phyloP scores from a whole-genome alignment of 176 grass and related monocot genomes.

The Eleusine coracana region DNA sequence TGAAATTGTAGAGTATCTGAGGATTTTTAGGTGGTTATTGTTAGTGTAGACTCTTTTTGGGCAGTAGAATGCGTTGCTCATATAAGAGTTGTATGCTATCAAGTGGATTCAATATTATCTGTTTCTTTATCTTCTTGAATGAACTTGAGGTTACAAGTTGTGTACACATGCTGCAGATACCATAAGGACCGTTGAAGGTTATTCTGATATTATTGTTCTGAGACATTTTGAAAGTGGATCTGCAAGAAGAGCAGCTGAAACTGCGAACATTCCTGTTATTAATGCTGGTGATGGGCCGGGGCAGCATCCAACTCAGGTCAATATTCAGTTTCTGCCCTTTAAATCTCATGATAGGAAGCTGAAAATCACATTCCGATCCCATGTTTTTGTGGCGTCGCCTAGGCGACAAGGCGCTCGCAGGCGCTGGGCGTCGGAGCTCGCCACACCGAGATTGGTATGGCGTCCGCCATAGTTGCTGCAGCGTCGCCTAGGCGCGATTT shows the following conservation, averaged over 20 bases:
- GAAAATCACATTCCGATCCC: neutral
- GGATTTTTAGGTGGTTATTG: neutral
- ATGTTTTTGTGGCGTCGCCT: too few relatives aligned
- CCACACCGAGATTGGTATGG: too few relatives aligned
- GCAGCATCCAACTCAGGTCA: slow-evolving; percentile 86
- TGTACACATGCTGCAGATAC: slow-evolving; percentile 63
- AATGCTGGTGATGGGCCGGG: slow-evolving; percentile 91
- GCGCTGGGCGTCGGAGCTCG: too few relatives aligned
- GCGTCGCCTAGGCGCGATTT: too few relatives aligned
- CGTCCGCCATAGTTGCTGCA: too few relatives aligned
- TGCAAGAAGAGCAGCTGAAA: slow-evolving; percentile 69
- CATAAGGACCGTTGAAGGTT: slow-evolving; percentile 87
- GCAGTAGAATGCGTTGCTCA: neutral
- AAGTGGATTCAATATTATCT: neutral
- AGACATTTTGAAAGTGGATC: slow-evolving; percentile 95
- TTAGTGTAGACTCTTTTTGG: neutral
- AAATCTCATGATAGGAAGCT: neutral
- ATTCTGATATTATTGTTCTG: slow-evolving; percentile 84
- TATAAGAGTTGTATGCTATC: neutral
- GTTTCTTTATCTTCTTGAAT: neutral
- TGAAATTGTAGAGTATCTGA: neutral
- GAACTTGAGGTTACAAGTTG: neutral
- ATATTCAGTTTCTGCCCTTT: slow-evolving; percentile 20
- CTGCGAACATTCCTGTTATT: slow-evolving; percentile 77
- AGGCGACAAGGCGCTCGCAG: too few relatives aligned